These are phyloP conservation scores for Chaetothyriales sp. DNA, from an alignment of 2,329 filamentous ascomycete genomes.

Conservation along the genomic window DNA sequence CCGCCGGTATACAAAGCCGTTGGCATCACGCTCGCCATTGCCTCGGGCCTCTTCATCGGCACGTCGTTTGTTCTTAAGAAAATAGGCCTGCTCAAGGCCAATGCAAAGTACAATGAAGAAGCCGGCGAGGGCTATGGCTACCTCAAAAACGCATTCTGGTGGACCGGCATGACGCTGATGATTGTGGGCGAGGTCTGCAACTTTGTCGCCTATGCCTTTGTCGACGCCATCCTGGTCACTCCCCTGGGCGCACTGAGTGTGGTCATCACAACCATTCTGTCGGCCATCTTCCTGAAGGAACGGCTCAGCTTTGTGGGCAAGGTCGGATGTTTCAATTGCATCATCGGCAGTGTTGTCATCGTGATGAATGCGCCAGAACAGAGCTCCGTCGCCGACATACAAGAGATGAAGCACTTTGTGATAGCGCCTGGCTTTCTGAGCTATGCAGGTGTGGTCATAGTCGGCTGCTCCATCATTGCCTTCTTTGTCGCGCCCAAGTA, in stretches of 20 bases:
- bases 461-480: constrained; percentile 56
- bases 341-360: constrained; percentile 83
- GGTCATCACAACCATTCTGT: constrained; percentile 79
- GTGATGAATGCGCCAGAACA: constrained; percentile 82
- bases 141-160: constrained; percentile 90
- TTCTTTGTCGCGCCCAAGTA: constrained; percentile 74
- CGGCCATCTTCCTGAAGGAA: constrained; percentile 91
- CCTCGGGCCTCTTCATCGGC: constrained; percentile 84
- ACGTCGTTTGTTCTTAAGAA: constrained; percentile 94
- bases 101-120: constrained; percentile 89
- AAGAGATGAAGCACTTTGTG: constrained; percentile 82
- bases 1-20: constrained; percentile 63
- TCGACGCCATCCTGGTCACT: constrained; percentile 88
- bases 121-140: constrained; percentile 96
- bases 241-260: constrained; percentile 82
- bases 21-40: constrained; percentile 70
- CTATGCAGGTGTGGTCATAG: constrained; percentile 68
- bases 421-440: constrained; percentile 72
- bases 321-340: constrained; percentile 87
- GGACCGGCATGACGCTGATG: constrained; percentile 91
- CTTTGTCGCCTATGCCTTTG: constrained; percentile 92
- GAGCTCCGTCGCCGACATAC: constrained; percentile 70
- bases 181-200: constrained; percentile 94
- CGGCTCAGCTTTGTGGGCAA: constrained; percentile 90
- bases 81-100: constrained; percentile 74